Evolutionary conservation across 2,329 filamentous ascomycete species (phyloP).

Genomic region (Cladophialophora immunda): DNA sequence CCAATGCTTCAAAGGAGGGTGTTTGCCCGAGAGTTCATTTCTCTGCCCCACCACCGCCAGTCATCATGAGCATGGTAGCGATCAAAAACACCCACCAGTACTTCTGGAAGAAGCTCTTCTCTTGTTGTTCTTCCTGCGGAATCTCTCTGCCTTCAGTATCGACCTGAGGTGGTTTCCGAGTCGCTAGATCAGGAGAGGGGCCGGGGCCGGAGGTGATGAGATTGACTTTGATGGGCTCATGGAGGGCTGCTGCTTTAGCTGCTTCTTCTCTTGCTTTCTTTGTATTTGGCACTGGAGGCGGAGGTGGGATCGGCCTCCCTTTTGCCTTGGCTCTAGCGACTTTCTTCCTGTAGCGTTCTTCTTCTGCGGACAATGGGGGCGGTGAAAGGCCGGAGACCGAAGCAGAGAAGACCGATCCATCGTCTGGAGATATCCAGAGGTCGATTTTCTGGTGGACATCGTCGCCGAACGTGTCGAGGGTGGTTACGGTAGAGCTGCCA

Average conservation of each 20-base stretch:
- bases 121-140: conserved; percentile 47
- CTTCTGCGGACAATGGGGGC: conserved; percentile 34
- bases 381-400: conserved; percentile 39
- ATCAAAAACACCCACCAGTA: conserved; percentile 59
- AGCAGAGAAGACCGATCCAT: conserved; percentile 53
- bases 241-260: conserved; percentile 27
- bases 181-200: conserved; percentile 51
- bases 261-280: conserved; percentile 39
- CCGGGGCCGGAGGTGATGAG: conserved; percentile 47
- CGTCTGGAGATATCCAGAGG: conserved; percentile 50
- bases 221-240: conserved; percentile 44
- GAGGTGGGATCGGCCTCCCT: conserved; percentile 38
- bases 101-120: conserved; percentile 57
- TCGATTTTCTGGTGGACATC: conserved; percentile 46
- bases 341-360: conserved; percentile 38
- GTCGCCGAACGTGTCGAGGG: conserved; percentile 46
- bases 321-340: conserved; percentile 38
- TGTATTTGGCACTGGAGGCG: conserved; percentile 35
- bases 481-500: conserved; percentile 51
- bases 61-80: conserved; percentile 52
- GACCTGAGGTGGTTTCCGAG: conserved; percentile 49
- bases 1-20: not conserved
- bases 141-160: conserved; percentile 47
- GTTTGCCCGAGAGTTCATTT: conserved; percentile 23
- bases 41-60: conserved; percentile 49